Conservation (phyloP, 2,329 filamentous ascomycete species). For the Phialophora chinensis region DNA sequence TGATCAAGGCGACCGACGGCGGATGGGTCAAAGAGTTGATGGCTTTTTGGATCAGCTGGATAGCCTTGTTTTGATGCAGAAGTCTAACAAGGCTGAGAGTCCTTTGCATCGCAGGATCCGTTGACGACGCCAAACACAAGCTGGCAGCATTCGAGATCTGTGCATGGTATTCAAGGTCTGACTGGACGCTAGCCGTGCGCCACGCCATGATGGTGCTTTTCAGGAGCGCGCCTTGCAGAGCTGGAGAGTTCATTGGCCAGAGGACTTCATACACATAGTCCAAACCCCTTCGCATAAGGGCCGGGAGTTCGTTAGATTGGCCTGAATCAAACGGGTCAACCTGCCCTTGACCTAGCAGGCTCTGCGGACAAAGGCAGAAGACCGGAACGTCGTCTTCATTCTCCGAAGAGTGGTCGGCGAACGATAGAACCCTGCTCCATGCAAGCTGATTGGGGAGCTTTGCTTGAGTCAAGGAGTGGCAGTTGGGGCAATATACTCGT, state of each 20-base stretch:
- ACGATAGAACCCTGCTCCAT: neutral
- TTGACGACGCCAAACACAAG: slow-evolving; percentile 11
- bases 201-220: slow-evolving; percentile 3
- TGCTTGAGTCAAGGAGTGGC: neutral
- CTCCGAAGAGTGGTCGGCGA: neutral
- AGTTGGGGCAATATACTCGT: neutral
- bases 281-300: slow-evolving; percentile 1
- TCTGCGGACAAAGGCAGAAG: neutral
- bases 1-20: slow-evolving; percentile 6
- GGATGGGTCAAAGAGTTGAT: slow-evolving; percentile 1
- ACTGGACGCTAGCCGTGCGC: slow-evolving; percentile 7
- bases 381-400: neutral
- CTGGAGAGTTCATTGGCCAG: slow-evolving; percentile 17
- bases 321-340: slow-evolving; percentile 3
- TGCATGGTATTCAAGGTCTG: slow-evolving; percentile 3
- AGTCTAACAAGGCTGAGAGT: neutral
- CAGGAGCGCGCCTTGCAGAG: slow-evolving; percentile 8
- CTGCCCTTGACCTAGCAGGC: neutral
- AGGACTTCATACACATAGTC: slow-evolving; percentile 21
- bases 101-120: neutral
- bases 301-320: slow-evolving; percentile 5
- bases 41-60: slow-evolving; percentile 10
- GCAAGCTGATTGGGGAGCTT: no score
- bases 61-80: slow-evolving; percentile 7
- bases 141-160: slow-evolving; percentile 14